Evolutionary conservation across 345 rosid species (phyloP).

Genomic region (Ailanthus altissimus): DNA sequence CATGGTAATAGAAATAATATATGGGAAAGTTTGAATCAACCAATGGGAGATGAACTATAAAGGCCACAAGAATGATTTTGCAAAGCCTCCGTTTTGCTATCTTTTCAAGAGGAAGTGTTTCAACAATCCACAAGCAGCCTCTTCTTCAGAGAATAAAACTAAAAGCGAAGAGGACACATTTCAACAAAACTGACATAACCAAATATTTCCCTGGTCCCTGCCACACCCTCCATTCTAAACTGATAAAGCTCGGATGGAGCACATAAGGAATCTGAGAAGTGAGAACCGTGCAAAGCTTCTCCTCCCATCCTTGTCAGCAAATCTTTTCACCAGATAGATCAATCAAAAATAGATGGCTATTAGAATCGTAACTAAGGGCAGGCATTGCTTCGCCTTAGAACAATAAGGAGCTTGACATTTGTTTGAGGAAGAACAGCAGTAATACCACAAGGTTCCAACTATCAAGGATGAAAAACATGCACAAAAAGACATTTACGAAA

Average conservation of each 20-base stretch:
- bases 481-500: constrained; percentile 4
- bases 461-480: constrained; percentile 2
- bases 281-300: neutral
- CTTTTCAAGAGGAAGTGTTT: neutral
- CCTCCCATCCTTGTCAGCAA: neutral
- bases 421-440: neutral
- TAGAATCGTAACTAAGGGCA: neutral
- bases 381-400: neutral
- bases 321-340: neutral
- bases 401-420: neutral
- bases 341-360: constrained; percentile 3
- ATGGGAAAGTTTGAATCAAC: neutral
- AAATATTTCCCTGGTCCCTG: constrained; percentile 8
- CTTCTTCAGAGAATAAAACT: neutral
- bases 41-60: neutral
- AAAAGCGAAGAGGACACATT: neutral
- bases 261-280: neutral
- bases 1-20: neutral
- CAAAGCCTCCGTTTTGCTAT: neutral
- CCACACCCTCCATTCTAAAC: neutral
- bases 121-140: neutral
- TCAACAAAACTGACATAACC: neutral
- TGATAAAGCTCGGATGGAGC: neutral
- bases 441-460: neutral
- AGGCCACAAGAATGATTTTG: neutral